Evolutionary conservation across 2,329 filamentous ascomycete genomes (phyloP).

Genomic region (Hymenoscyphus occultus): DNA sequence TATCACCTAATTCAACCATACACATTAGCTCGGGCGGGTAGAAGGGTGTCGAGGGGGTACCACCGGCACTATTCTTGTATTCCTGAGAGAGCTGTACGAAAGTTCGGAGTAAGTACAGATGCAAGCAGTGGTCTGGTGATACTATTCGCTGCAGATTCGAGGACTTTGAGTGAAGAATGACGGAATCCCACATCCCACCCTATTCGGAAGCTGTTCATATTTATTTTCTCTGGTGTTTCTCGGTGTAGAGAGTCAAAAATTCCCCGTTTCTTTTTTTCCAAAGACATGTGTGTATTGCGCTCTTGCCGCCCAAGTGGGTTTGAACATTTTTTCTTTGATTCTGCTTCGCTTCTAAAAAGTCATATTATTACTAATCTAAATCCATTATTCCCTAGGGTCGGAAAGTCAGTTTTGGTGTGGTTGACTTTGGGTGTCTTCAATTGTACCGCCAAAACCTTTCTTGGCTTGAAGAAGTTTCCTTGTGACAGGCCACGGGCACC

Average conservation of each 20-base stretch:
- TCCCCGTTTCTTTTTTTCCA: background rate
- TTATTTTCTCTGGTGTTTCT: too few relatives aligned
- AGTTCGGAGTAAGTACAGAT: background rate
- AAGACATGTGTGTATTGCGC: background rate
- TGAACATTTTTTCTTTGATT: background rate
- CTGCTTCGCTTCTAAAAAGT: too few relatives aligned
- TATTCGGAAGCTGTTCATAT: background rate
- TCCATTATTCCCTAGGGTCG: too few relatives aligned
- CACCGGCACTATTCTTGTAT: slow-evolving; percentile 1
- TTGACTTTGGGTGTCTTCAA: too few relatives aligned
- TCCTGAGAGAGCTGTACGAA: background rate
- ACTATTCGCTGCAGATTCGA: background rate
- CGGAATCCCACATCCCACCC: background rate
- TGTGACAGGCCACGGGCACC: background rate
- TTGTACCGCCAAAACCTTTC: background rate
- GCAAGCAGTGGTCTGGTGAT: background rate
- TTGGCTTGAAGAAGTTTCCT: background rate
- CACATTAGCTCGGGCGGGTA: slow-evolving; percentile 15
- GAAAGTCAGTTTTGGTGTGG: too few relatives aligned
- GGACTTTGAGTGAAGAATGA: slow-evolving; percentile 1
- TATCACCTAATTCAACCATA: background rate
- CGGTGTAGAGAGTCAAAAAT: background rate
- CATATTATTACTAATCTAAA: too few relatives aligned
- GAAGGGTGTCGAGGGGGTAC: slow-evolving; percentile 1
- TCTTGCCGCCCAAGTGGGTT: background rate